Evolutionary conservation across 306 rosid genomes (phyloP).

Genomic region (Senna tora): DNA sequence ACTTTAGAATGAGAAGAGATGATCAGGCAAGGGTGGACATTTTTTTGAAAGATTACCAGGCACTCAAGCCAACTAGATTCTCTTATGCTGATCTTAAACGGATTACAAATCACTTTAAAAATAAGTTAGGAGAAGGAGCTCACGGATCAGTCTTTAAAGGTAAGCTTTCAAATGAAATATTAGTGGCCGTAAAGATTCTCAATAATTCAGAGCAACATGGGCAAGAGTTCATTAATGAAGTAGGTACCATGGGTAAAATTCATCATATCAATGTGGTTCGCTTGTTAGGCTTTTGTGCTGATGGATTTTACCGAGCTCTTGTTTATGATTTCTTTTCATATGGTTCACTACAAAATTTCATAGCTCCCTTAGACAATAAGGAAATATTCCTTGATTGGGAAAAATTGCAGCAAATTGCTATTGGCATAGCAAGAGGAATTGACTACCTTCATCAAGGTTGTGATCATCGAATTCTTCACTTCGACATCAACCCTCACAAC

Average conservation of each 20-base stretch:
- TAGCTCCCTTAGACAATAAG: no score
- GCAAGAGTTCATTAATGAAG: constrained; percentile 45
- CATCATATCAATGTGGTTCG: constrained; percentile 20
- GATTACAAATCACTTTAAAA: constrained; percentile 40
- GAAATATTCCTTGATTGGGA: no score
- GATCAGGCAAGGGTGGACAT: constrained; percentile 38
- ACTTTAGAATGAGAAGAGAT: constrained; percentile 24
- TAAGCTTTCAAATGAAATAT: constrained; percentile 28
- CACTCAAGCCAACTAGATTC: constrained; percentile 44
- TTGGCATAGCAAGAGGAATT: no score
- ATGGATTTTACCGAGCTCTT: no score
- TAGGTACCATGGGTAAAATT: no score
- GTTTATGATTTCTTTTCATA: no score
- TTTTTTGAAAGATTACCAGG: constrained; percentile 44
- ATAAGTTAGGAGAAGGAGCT: constrained; percentile 42
- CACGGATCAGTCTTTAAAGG: constrained; percentile 44
- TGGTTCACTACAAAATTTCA: no score
- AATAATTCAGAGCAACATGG: constrained; percentile 33
- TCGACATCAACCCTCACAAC: no score
- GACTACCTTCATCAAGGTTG: no score
- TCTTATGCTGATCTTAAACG: constrained; percentile 46
- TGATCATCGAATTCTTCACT: no score
- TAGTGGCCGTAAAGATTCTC: constrained; percentile 41
- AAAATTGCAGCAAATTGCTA: no score
- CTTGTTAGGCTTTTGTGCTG: no score